Conservation (phyloP, 140 eudicot genomes). For the Eryngium alpinum region DNA sequence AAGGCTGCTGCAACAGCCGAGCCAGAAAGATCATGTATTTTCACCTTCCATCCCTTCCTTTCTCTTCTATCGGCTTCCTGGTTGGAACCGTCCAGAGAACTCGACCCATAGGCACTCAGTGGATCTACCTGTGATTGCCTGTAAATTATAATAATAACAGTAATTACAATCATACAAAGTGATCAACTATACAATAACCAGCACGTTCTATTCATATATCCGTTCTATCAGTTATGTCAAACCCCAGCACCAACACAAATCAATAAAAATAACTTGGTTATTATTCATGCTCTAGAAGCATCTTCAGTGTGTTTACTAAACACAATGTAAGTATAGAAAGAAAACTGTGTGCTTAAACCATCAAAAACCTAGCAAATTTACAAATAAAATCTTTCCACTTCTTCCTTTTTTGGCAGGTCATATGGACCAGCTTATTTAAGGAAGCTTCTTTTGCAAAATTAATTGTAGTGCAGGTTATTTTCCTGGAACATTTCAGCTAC, state of each 20-base stretch:
- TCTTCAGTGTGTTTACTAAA: background rate
- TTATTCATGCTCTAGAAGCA: background rate
- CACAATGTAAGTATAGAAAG: background rate
- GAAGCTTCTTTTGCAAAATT: background rate
- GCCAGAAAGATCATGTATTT: slow-evolving; percentile 83
- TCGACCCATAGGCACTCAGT: slow-evolving; percentile 57
- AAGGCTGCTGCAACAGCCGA: slow-evolving; percentile 94
- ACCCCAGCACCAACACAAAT: background rate
- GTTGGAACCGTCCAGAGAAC: slow-evolving; percentile 45
- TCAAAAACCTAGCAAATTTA: background rate
- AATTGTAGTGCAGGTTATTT: background rate
- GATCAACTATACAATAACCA: background rate
- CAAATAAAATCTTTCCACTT: background rate
- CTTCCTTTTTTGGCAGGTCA: background rate
- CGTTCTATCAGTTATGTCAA: background rate
- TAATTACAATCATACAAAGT: background rate
- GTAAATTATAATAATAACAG: slow-evolving; percentile 10
- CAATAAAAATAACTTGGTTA: background rate
- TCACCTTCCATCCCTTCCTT: slow-evolving; percentile 87
- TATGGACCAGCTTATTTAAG: background rate
- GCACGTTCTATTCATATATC: background rate
- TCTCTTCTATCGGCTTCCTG: slow-evolving; percentile 71
- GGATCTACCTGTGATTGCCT: slow-evolving; percentile 74
- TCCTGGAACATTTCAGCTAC: background rate
- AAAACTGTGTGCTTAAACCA: background rate